Conservation (phyloP, 2,329 filamentous ascomycete species). For the Paraphaeosphaeria minitans region DNA sequence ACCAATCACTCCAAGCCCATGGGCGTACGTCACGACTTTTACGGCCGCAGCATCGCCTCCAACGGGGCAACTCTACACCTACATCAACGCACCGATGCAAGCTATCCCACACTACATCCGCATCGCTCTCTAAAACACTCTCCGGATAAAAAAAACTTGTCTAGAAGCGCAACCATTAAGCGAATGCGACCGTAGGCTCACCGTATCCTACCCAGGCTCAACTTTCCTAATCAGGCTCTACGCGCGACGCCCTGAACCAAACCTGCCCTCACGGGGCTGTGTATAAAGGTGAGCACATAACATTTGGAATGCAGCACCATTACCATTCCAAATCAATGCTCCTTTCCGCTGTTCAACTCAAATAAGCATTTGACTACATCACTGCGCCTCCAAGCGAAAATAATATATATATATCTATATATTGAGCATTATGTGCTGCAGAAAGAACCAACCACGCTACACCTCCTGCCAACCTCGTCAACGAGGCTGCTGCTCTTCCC, state of each 20-base stretch:
- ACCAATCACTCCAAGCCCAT: neutral
- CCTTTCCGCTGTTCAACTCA: neutral
- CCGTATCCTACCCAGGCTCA: neutral
- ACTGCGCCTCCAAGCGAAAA: neutral
- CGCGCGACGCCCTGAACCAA: neutral
- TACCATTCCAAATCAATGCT: neutral
- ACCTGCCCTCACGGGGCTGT: neutral
- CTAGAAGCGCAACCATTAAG: neutral
- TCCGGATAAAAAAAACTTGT: neutral
- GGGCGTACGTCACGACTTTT: constrained; percentile 3
- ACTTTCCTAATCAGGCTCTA: neutral
- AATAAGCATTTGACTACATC: neutral
- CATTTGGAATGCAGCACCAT: neutral
- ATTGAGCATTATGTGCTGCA: constrained; percentile 10
- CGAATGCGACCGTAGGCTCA: constrained; percentile 7
- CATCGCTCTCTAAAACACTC: neutral
- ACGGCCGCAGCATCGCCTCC: constrained; percentile 2
- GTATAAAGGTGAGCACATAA: constrained; percentile 5
- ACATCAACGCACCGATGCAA: neutral
- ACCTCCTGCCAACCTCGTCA: neutral
- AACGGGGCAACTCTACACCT: neutral
- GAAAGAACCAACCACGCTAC: neutral
- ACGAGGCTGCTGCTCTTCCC: constrained; percentile 6
- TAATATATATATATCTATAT: constrained; percentile 1
- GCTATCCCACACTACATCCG: neutral